phyloP scores from a whole-genome alignment of 129 eudicot species.

The Chrysanthemum lavandulifolium region DNA sequence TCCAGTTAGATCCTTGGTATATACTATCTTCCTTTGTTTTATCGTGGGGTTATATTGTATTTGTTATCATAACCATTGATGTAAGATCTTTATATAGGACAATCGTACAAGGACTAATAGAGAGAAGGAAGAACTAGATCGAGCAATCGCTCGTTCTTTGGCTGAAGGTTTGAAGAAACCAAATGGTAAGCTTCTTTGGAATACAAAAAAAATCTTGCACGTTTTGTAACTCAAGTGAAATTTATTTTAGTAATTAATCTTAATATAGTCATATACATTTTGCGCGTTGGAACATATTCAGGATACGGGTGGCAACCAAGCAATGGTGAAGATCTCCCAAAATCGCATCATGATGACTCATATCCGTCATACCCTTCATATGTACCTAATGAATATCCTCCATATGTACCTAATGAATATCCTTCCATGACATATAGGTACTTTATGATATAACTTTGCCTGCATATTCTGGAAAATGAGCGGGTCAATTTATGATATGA shows the following conservation, averaged over 20 bases:
- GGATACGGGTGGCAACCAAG: slow-evolving; percentile 55
- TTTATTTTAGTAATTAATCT: neutral
- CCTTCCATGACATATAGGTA: slow-evolving; percentile 62
- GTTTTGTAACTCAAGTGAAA: neutral
- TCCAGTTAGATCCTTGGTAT: slow-evolving; percentile 73
- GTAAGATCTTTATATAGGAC: slow-evolving; percentile 45
- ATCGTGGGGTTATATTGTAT: neutral
- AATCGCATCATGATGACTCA: slow-evolving; percentile 48
- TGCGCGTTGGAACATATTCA: slow-evolving; percentile 25
- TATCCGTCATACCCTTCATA: slow-evolving; percentile 68
- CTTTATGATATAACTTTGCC: neutral
- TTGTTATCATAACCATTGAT: slow-evolving; percentile 2
- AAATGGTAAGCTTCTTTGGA: slow-evolving; percentile 44
- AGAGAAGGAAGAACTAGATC: slow-evolving; percentile 91
- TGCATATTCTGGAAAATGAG: slow-evolving; percentile 6
- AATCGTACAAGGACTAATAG: slow-evolving; percentile 58
- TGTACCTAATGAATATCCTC: slow-evolving; percentile 49
- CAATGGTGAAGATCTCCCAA: slow-evolving; percentile 55
- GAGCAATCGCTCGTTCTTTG: slow-evolving; percentile 81
- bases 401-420: slow-evolving; percentile 51
- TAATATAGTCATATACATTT: neutral
- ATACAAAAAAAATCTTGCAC: neutral
- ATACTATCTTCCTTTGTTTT: slow-evolving; percentile 11
- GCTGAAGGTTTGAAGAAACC: slow-evolving; percentile 76
- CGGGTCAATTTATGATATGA: slow-evolving; percentile 2